Percentiles rank a stretch among this genome's conserved stretches.
phyloP scores from a whole-genome alignment of 2,329 filamentous ascomycete species.

The Aphanoascus verrucosus region DNA sequence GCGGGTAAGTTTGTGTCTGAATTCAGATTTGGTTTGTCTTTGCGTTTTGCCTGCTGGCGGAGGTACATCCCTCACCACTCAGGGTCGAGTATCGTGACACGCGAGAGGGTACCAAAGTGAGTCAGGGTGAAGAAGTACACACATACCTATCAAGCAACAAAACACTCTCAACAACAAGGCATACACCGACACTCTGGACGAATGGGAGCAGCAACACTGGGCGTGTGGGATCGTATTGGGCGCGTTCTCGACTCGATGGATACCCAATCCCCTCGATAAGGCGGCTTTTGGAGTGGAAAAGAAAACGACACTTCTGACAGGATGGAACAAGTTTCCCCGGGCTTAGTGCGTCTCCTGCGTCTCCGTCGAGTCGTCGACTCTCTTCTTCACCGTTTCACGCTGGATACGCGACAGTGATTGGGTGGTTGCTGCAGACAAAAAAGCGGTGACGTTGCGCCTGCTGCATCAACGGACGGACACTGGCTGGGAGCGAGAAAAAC shows the following conservation, averaged over 20 bases:
- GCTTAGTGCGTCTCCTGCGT: neutral
- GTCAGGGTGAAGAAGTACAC: neutral
- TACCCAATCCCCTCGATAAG: conserved; percentile 3
- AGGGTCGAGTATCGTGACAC: neutral
- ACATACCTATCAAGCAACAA: neutral
- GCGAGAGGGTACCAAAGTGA: conserved; percentile 2
- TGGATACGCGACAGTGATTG: neutral
- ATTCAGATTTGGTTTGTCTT: neutral
- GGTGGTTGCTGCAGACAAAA: neutral
- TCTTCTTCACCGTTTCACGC: too few relatives aligned
- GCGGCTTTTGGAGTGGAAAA: conserved; percentile 5
- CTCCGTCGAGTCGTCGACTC: neutral
- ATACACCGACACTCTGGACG: conserved; percentile 6
- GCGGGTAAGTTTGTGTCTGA: neutral
- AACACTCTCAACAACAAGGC: neutral
- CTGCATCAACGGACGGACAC: neutral
- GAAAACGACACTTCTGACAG: neutral
- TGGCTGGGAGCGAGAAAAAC: neutral
- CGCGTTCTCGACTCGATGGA: neutral
- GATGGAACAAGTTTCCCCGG: neutral
- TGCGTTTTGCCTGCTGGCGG: neutral
- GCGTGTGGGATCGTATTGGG: conserved; percentile 4
- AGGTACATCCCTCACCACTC: neutral
- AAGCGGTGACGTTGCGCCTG: conserved; percentile 1
- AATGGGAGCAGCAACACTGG: neutral